phyloP scores from a whole-genome alignment of 2,329 filamentous ascomycete genomes.

The Cordyceps tenuipes region DNA sequence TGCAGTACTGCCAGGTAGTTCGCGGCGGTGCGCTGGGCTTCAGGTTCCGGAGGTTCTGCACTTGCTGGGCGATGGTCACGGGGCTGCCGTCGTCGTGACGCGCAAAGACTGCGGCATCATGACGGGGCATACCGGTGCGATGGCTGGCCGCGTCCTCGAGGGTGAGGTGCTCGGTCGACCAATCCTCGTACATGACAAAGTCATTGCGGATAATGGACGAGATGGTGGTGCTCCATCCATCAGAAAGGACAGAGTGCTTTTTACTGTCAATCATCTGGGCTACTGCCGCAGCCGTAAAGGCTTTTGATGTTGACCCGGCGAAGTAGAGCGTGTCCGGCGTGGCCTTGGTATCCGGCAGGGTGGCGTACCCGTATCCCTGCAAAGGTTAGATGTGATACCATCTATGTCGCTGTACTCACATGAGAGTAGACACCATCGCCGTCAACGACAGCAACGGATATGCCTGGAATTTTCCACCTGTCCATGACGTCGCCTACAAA shows the following conservation, averaged over 20 bases:
- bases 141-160: constrained; percentile 4
- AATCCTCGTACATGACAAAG: constrained; percentile 9
- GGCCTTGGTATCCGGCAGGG: constrained; percentile 5
- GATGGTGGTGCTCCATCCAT: constrained; percentile 5
- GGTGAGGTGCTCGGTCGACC: constrained; percentile 6
- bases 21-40: constrained; percentile 36
- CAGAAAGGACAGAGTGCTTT: background rate
- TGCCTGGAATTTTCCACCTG: constrained; percentile 4
- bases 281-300: constrained; percentile 2
- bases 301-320: constrained; percentile 7
- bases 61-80: constrained; percentile 26
- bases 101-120: background rate
- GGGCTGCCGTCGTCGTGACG: background rate
- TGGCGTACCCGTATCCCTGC: constrained; percentile 11
- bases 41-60: constrained; percentile 37
- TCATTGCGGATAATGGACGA: constrained; percentile 9
- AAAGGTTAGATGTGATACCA: background rate
- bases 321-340: constrained; percentile 9
- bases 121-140: constrained; percentile 6
- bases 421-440: background rate
- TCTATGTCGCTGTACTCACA: background rate
- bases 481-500: background rate
- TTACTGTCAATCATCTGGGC: constrained; percentile 12
- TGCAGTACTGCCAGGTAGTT: constrained; percentile 39
- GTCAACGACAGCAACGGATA: constrained; percentile 4